A percentile compares a stretch with the other conserved stretches of the same genome.
Evolutionary conservation across 768 basidiomycete species (phyloP).

Genomic region (Podaxis mareebaensis): DNA sequence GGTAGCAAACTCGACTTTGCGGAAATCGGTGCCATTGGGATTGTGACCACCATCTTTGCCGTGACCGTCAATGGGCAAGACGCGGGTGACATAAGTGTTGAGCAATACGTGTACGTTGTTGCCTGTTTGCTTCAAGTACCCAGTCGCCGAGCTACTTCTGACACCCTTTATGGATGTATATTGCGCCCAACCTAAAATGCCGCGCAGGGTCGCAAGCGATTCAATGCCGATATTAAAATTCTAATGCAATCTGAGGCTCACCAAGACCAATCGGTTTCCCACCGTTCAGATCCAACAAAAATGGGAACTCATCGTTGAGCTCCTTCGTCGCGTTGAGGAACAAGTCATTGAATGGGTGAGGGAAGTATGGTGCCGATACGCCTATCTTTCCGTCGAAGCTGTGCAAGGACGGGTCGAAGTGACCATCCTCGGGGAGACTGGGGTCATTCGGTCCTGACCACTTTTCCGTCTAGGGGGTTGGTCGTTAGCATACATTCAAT

Average conservation of each 20-base stretch:
- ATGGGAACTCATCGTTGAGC: slow-evolving; percentile 8
- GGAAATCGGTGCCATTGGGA: background rate
- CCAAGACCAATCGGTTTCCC: slow-evolving; percentile 10
- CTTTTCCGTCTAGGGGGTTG: background rate
- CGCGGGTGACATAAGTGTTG: background rate
- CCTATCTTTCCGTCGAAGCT: background rate
- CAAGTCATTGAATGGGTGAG: background rate
- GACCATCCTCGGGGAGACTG: background rate
- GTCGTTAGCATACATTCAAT: background rate
- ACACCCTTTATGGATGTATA: background rate
- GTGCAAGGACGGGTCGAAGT: background rate
- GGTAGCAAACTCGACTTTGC: background rate
- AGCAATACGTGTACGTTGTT: background rate
- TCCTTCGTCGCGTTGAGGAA: background rate
- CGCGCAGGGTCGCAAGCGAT: background rate
- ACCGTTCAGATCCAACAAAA: slow-evolving; percentile 7
- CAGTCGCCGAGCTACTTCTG: background rate
- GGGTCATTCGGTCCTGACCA: background rate
- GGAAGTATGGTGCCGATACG: background rate
- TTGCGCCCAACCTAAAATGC: background rate
- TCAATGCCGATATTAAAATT: background rate
- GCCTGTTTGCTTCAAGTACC: background rate
- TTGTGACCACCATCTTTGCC: no score
- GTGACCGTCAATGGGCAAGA: background rate
- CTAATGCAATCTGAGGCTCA: background rate